These are phyloP conservation scores for Pseudohalonectria lignicola DNA, from an alignment of 2,329 filamentous ascomycete species.

Conservation along the genomic window DNA sequence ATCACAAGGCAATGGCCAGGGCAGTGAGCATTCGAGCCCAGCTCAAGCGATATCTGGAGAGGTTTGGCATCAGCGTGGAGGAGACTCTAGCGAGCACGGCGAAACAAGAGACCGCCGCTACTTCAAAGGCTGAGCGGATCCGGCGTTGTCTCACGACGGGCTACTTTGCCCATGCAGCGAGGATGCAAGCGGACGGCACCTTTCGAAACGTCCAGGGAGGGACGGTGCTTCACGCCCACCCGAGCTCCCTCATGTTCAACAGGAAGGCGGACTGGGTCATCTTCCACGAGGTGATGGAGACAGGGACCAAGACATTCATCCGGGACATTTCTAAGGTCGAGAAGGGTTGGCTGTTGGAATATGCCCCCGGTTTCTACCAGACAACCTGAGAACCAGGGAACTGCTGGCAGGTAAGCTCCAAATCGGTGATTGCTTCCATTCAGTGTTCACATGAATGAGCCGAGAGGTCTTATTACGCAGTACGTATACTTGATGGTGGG, in stretches of 20 bases:
- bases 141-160: conserved; percentile 76
- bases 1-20: conserved; percentile 72
- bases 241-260: conserved; percentile 90
- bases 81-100: conserved; percentile 31
- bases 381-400: too few relatives aligned
- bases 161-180: conserved; percentile 86
- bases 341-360: conserved; percentile 84
- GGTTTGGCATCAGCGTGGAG: conserved; percentile 63
- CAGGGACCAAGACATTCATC: conserved; percentile 78
- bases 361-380: conserved; percentile 74
- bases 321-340: conserved; percentile 89
- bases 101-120: conserved; percentile 8
- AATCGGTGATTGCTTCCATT: too few relatives aligned
- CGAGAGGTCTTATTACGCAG: too few relatives aligned
- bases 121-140: conserved; percentile 56
- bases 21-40: conserved; percentile 83
- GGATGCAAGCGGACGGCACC: conserved; percentile 87
- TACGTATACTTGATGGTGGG: too few relatives aligned
- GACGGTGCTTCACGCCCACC: conserved; percentile 74
- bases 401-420: too few relatives aligned
- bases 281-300: conserved; percentile 90
- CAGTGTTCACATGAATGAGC: too few relatives aligned
- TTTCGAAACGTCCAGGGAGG: conserved; percentile 78
- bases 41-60: conserved; percentile 75
- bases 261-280: conserved; percentile 94